A percentile compares a stretch with the other conserved stretches of the same genome.
Evolutionary conservation across 768 basidiomycete genomes (phyloP).

Genomic region (Boletus rex-veris): DNA sequence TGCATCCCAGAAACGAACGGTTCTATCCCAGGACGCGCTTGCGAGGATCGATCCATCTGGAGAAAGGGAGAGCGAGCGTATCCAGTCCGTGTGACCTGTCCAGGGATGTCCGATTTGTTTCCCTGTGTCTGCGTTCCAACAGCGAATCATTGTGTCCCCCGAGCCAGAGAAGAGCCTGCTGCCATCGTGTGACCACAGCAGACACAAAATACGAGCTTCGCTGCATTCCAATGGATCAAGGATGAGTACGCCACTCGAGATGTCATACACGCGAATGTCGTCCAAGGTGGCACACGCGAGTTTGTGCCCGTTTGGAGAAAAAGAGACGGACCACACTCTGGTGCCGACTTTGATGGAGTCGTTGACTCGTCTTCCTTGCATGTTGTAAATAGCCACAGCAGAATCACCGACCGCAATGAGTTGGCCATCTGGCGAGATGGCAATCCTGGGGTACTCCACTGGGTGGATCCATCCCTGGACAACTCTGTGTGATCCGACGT

Average conservation of each 20-base stretch:
- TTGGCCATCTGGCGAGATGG: background rate
- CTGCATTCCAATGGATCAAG: background rate
- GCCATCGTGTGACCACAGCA: constrained; percentile 6
- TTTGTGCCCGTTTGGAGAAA: background rate
- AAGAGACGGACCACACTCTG: background rate
- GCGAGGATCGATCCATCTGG: constrained; percentile 5
- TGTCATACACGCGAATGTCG: background rate
- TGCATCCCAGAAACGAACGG: constrained; percentile 9
- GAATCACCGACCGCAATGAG: background rate
- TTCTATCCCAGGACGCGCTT: constrained; percentile 1
- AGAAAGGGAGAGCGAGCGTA: background rate
- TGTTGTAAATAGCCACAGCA: background rate
- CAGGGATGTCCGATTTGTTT: background rate
- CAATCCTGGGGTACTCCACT: fast-evolving
- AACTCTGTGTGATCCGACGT: background rate
- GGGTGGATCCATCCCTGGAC: background rate
- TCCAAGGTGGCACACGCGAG: background rate
- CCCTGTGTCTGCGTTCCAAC: constrained; percentile 4
- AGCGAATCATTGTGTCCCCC: constrained; percentile 1
- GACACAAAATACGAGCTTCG: background rate
- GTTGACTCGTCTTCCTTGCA: background rate
- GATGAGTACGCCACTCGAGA: background rate
- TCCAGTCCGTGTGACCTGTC: background rate
- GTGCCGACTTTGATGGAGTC: background rate
- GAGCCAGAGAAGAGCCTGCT: constrained; percentile 1